Conservation (phyloP, 2,329 filamentous ascomycete genomes). For the Emericellopsis cladophorae region DNA sequence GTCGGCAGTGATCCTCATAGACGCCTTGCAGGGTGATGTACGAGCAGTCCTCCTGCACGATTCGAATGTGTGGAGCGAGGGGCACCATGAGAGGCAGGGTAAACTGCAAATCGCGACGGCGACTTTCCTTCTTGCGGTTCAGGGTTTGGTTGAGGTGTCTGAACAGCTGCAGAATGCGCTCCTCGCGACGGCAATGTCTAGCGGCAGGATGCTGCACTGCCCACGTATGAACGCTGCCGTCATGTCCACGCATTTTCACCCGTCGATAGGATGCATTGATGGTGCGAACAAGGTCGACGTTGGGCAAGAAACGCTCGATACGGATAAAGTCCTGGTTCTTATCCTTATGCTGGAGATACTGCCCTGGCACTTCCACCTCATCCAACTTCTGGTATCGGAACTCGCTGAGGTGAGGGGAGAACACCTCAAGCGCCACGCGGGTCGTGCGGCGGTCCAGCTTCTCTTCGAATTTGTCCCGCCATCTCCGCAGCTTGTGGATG, state of each 20-base stretch:
- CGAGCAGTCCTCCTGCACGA: conserved; percentile 90
- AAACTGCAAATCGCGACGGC: conserved; percentile 88
- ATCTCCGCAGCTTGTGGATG: conserved; percentile 89
- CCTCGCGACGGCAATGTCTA: conserved; percentile 82
- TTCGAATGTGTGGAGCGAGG: conserved; percentile 82
- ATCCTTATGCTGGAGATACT: conserved; percentile 94
- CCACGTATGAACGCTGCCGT: conserved; percentile 94
- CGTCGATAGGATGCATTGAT: conserved; percentile 86
- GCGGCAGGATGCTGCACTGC: conserved; percentile 93
- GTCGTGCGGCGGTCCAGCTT: conserved; percentile 78
- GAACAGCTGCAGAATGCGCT: conserved; percentile 92
- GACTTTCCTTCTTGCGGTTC: conserved; percentile 85
- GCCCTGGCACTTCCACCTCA: conserved; percentile 93
- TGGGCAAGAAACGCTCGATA: conserved; percentile 91
- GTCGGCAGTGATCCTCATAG: conserved; percentile 91
- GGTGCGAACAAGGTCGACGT: conserved; percentile 83
- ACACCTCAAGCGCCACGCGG: conserved; percentile 65
- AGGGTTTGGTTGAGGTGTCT: conserved; percentile 92
- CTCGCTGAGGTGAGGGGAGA: conserved; percentile 85
- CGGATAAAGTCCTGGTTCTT: conserved; percentile 98
- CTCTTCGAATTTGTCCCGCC: conserved; percentile 97
- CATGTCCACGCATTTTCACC: conserved; percentile 91
- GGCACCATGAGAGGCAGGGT: conserved; percentile 93
- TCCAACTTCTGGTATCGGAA: conserved; percentile 98
- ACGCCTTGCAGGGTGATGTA: conserved; percentile 91